phyloP scores from a whole-genome alignment of 179 eudicot genomes.

The Sideroxylon spinosum region DNA sequence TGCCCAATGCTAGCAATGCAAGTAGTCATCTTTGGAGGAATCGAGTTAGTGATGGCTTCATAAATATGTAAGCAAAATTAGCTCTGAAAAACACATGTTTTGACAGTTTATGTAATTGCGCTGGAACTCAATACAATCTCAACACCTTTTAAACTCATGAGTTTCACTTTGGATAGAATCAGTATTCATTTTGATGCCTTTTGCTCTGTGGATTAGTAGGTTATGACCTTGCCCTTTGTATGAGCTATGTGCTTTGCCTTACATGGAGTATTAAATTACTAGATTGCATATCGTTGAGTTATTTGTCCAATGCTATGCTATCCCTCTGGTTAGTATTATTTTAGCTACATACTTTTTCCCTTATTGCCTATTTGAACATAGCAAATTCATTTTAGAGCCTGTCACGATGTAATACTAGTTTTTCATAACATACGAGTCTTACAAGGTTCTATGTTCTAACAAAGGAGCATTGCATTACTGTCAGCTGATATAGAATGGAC shows the following conservation, averaged over 20 bases:
- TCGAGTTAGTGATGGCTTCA: constrained; percentile 52
- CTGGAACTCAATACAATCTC: neutral
- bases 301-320: neutral
- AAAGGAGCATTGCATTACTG: neutral
- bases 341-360: neutral
- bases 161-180: constrained; percentile 1
- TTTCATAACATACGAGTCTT: neutral
- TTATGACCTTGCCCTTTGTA: neutral
- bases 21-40: constrained; percentile 43
- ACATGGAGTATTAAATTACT: neutral
- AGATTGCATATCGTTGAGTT: neutral
- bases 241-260: neutral
- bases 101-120: neutral
- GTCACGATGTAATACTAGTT: neutral
- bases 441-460: neutral
- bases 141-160: constrained; percentile 1
- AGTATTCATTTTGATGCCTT: constrained; percentile 9
- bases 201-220: constrained; percentile 8
- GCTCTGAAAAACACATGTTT: neutral
- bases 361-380: neutral
- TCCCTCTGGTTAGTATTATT: neutral
- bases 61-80: constrained; percentile 44
- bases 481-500: neutral
- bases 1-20: constrained; percentile 42
- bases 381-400: neutral